These are phyloP conservation scores for Penicillium brevicompactum DNA, from an alignment of 2,329 filamentous ascomycete species.

Conservation along the genomic window DNA sequence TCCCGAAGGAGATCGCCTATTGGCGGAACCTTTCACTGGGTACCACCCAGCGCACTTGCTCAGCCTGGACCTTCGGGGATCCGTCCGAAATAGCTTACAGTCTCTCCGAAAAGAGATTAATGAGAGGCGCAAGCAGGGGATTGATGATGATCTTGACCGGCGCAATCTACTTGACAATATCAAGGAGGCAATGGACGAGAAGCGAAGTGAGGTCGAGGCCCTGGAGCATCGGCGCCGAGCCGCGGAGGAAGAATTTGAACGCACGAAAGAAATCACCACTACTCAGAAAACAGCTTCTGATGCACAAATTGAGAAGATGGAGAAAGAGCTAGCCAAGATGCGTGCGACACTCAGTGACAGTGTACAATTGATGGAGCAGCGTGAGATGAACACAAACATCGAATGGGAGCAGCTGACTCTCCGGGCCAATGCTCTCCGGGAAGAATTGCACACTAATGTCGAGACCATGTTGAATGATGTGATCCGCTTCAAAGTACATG, in stretches of 20 bases:
- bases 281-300: conserved; percentile 88
- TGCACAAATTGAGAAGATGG: conserved; percentile 96
- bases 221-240: conserved; percentile 84
- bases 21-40: conserved; percentile 79
- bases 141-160: conserved; percentile 92
- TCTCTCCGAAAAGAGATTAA: conserved; percentile 84
- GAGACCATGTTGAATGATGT: conserved; percentile 96
- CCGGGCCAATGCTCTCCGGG: conserved; percentile 78
- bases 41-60: conserved; percentile 89
- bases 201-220: conserved; percentile 86
- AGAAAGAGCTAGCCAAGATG: conserved; percentile 97
- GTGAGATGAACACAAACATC: conserved; percentile 94
- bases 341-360: conserved; percentile 78
- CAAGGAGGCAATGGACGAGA: conserved; percentile 96
- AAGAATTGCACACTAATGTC: conserved; percentile 96
- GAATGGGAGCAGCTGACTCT: conserved; percentile 94
- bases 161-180: conserved; percentile 92
- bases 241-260: conserved; percentile 91
- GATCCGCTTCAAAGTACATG: conserved; percentile 97
- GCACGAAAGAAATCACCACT: conserved; percentile 82
- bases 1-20: conserved; percentile 70
- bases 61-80: conserved; percentile 82
- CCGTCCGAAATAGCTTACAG: conserved; percentile 77
- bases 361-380: conserved; percentile 88
- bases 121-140: conserved; percentile 77